Base-by-base conservation (phyloP, 2,329 filamentous ascomycete species). In the Ceratocystis harringtonii region DNA sequence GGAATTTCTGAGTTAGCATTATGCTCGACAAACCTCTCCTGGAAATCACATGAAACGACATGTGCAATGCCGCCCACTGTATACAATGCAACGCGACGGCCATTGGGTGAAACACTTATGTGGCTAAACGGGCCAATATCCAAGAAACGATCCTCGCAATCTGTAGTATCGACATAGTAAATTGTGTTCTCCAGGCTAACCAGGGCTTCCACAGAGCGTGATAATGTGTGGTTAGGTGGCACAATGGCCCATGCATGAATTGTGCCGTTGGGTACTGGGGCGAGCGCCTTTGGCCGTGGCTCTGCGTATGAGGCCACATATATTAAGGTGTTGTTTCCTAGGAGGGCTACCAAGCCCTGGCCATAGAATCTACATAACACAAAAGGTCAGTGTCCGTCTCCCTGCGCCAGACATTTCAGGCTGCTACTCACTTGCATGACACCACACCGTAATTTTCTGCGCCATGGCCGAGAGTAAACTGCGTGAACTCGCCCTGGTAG, bases 11-110 rank as follows among this genome's bases (percentile, higher is more conserved):
- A 92, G 70, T 86, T 86, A 0, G 92, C 92, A 71, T 96, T 86
- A 72, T 97, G 92, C 75, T 97, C 92, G 72, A 91, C 92, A 68
- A 96, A 79, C 66, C 92, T 87, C 71, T 88, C 91, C 73, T 96
- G 91, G 73, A 97, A 97, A 74, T 99, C 92, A 71, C 90, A 92
- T 61, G 90, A 94, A 63, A 97, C 91, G 32, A 99, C 89, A 81
- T 94, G 95, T 22, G 94, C 85, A 70, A 86, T 92, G 66, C 91
- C 90, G 68, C 90, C 86, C 36, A 85, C 81, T 0, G 91, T 92
- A 72, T 96, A 97, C 41, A 99, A 81, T 0, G 91, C 90, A 3
- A 92, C 87, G 71, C 89, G 95, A 69, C 87, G 88, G 25, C 92
- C 94, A 71, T 95, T 92, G 0, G 94, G 92, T 0, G 92, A 96